phyloP scores from a whole-genome alignment of 148 eudicot genomes.

The Pharnaceum exiguum region DNA sequence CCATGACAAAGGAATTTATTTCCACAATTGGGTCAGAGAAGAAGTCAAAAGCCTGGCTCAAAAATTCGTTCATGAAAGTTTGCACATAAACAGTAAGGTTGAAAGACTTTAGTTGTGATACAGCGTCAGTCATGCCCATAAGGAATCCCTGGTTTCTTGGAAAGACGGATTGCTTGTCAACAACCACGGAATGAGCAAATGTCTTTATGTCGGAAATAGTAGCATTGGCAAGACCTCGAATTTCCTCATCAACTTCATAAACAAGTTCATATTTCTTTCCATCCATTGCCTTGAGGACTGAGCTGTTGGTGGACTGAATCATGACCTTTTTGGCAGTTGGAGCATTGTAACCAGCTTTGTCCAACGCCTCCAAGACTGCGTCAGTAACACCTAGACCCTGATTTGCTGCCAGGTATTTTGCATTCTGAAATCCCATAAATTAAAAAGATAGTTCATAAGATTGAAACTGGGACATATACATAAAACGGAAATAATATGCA shows the following conservation, averaged over 20 bases:
- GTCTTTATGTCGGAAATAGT: conserved; percentile 55
- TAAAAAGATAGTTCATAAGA: conserved; percentile 1
- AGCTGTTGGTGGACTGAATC: conserved; percentile 63
- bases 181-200: conserved; percentile 61
- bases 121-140: conserved; percentile 37
- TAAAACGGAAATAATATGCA: no score
- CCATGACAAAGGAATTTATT: conserved; percentile 43
- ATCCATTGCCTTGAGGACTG: conserved; percentile 58
- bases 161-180: conserved; percentile 56
- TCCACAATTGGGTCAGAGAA: conserved; percentile 64
- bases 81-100: conserved; percentile 59
- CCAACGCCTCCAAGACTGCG: conserved; percentile 53
- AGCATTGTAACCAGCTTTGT: conserved; percentile 34
- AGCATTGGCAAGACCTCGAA: conserved; percentile 43
- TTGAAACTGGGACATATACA: background rate
- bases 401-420: conserved; percentile 67
- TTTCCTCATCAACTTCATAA: conserved; percentile 48
- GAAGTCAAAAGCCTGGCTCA: conserved; percentile 76
- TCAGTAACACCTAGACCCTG: conserved; percentile 52
- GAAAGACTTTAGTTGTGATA: conserved; percentile 47
- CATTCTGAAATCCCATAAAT: conserved; percentile 52
- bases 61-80: conserved; percentile 58
- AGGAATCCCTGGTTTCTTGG: conserved; percentile 34
- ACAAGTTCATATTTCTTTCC: conserved; percentile 64
- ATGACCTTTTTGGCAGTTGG: conserved; percentile 47